Conservation (phyloP, 2,329 filamentous ascomycete species). For the Paracoccidioides brasiliensis region DNA sequence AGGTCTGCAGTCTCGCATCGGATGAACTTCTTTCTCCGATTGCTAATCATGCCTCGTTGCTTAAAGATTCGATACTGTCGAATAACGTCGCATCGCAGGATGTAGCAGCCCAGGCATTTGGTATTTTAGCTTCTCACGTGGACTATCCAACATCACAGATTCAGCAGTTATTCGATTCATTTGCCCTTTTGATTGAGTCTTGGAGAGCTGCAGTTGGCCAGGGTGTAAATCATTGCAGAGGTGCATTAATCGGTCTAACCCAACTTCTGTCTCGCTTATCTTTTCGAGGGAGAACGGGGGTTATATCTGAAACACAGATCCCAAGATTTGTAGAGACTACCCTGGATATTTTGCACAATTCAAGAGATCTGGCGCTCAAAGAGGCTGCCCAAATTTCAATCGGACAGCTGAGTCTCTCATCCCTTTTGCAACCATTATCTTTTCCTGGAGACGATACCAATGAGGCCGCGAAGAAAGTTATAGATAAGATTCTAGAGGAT, state of each 20-base stretch:
- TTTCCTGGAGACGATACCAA: conserved; percentile 16
- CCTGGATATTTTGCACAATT: conserved; percentile 40
- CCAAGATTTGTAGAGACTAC: conserved; percentile 33
- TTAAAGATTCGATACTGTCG: conserved; percentile 52
- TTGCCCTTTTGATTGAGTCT: conserved; percentile 35
- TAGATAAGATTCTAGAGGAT: conserved; percentile 50
- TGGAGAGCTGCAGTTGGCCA: conserved; percentile 51
- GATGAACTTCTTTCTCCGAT: conserved; percentile 41
- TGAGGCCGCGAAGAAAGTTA: conserved; percentile 34
- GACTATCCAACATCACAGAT: conserved; percentile 18
- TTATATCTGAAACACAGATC: conserved; percentile 25
- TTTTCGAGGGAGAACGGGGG: conserved; percentile 33
- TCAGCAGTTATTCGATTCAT: conserved; percentile 27
- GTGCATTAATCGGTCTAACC: conserved; percentile 45
- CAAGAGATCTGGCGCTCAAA: conserved; percentile 44
- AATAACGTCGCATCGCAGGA: conserved; percentile 58
- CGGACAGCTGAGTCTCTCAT: conserved; percentile 49
- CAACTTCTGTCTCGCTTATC: conserved; percentile 45
- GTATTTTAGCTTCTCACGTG: conserved; percentile 59
- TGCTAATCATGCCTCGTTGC: conserved; percentile 32
- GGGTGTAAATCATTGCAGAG: conserved; percentile 46
- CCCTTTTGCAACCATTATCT: conserved; percentile 32
- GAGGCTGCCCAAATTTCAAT: conserved; percentile 46
- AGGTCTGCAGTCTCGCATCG: conserved; percentile 43
- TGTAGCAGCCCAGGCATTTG: conserved; percentile 47